Evolutionary conservation across 2,329 filamentous ascomycete species (phyloP).

Genomic region (Ophiostoma australiae): DNA sequence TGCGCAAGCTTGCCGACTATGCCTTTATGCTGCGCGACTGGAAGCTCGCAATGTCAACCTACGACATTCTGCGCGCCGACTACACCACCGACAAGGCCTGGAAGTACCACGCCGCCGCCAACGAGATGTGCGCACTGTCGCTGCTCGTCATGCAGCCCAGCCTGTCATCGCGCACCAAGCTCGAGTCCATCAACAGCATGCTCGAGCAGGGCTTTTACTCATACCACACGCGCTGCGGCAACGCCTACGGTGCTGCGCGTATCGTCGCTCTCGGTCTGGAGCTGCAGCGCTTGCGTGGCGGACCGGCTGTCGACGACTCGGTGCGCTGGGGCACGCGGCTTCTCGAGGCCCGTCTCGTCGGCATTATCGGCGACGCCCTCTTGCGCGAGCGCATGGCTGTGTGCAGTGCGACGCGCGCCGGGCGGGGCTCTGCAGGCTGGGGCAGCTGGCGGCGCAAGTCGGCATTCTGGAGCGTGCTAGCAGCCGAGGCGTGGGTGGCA

Average conservation of each 20-base stretch:
- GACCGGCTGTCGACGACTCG: slow-evolving; percentile 76
- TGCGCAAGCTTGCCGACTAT: slow-evolving; percentile 91
- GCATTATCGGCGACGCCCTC: slow-evolving; percentile 71
- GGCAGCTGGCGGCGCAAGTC: slow-evolving; percentile 76
- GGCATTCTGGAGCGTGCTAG: slow-evolving; percentile 80
- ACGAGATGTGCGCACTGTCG: slow-evolving; percentile 90
- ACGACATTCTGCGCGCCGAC: slow-evolving; percentile 82
- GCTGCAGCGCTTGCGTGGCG: slow-evolving; percentile 73
- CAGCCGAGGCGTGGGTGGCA: slow-evolving; percentile 76
- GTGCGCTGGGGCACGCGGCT: slow-evolving; percentile 77
- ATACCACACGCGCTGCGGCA: slow-evolving; percentile 77
- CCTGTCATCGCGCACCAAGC: slow-evolving; percentile 67
- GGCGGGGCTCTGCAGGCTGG: slow-evolving; percentile 60
- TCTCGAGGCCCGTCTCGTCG: slow-evolving; percentile 70
- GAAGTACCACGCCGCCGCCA: slow-evolving; percentile 87
- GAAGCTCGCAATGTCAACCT: slow-evolving; percentile 86
- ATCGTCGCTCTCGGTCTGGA: slow-evolving; percentile 72
- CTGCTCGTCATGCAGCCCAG: slow-evolving; percentile 71
- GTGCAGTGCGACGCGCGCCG: slow-evolving; percentile 73
- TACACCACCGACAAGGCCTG: slow-evolving; percentile 95
- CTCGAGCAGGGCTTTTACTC: slow-evolving; percentile 89
- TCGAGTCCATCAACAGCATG: slow-evolving; percentile 79
- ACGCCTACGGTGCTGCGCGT: slow-evolving; percentile 74
- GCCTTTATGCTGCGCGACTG: slow-evolving; percentile 96
- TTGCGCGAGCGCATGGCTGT: slow-evolving; percentile 80